Conservation (phyloP, 495 filamentous ascomycete species). For the Cercophora newfieldiana region DNA sequence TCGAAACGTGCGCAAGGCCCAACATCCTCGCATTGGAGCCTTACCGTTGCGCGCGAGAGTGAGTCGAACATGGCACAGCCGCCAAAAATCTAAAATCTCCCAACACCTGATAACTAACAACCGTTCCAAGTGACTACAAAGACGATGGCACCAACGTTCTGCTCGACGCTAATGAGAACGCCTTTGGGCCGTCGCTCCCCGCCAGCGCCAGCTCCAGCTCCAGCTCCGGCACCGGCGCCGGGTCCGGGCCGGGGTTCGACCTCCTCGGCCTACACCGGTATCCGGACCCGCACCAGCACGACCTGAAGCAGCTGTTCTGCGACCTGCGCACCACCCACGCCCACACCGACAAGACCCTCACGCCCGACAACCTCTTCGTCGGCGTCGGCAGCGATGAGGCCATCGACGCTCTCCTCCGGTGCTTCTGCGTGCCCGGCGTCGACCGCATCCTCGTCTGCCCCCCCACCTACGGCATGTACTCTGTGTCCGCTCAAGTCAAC, state of each 20-base stretch:
- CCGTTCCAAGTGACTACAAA: slow-evolving; percentile 82
- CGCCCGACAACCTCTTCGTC: slow-evolving; percentile 83
- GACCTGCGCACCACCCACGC: slow-evolving; percentile 80
- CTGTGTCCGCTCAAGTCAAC: slow-evolving; percentile 89
- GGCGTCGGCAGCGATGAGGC: slow-evolving; percentile 96
- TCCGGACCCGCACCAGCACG: slow-evolving; percentile 89
- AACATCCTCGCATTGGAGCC: slow-evolving; percentile 83
- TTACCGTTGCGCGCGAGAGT: slow-evolving; percentile 85
- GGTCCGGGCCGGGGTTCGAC: slow-evolving; percentile 56
- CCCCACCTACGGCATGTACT: slow-evolving; percentile 98
- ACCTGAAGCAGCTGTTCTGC: slow-evolving; percentile 85
- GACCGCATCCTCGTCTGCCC: slow-evolving; percentile 94
- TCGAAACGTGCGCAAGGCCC: slow-evolving; percentile 76
- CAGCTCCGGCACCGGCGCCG: slow-evolving; percentile 21
- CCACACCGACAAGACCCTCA: slow-evolving; percentile 73
- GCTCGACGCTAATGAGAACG: slow-evolving; percentile 97
- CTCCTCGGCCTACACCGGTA: slow-evolving; percentile 85
- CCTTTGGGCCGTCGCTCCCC: slow-evolving; percentile 72
- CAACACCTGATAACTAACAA: slow-evolving; percentile 30
- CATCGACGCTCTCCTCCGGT: slow-evolving; percentile 88
- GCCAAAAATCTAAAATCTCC: slow-evolving; percentile 13
- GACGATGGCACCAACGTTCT: slow-evolving; percentile 96
- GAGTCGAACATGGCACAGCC: slow-evolving; percentile 35
- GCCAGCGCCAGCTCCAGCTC: slow-evolving; percentile 27
- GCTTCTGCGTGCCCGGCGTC: slow-evolving; percentile 82